Evolutionary conservation across 163 green algal genomes (phyloP), one percentile per base, ranked within the genome.

Genomic region (Scenedesmus sp.): DNA sequence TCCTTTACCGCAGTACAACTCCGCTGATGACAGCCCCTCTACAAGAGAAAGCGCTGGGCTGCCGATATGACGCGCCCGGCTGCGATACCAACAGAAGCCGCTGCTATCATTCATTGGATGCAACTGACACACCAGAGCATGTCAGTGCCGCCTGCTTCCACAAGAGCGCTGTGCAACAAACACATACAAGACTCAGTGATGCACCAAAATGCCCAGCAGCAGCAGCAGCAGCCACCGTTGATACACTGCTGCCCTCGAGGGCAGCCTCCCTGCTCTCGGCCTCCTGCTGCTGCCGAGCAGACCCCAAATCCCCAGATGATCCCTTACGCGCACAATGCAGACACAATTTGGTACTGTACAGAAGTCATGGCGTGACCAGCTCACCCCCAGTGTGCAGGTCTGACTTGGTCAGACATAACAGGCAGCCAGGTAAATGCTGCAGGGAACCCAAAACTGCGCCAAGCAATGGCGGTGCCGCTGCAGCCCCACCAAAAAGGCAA

Each of bases 111-210:
- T 76, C 65, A 40, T 40, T 56, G 30, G 30, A 76, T 40, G 26
- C 30, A 0, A 18, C 18, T 37, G 30, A 40, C 30, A 40, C 65
- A 37, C 65, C n/a, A n/a, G n/a, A n/a, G n/a, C n/a, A n/a, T n/a
- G n/a, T n/a, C n/a, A n/a, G n/a, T n/a, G n/a, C n/a, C n/a, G n/a
- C n/a, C n/a, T n/a, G n/a, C n/a, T n/a, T n/a, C n/a, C n/a, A n/a
- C n/a, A n/a, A 76, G 20, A 76, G 30, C 65, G 65, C 65, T 76
- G 65, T 76, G 65, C 65, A 76, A 16, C 37, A 68, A 76, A 76
- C 30, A 76, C 65, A 40, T 76, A 40, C 65, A 40, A 40, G 40
- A 30, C 65, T 30, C 30, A 40, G 65, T 30, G 12, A 76, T 40
- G 65, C 65, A 76, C 30, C 30, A 76, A 76, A 40, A 40, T 40